phyloP scores from a whole-genome alignment of 352 stramenopile genomes.

The Phytophthora citrophthora region DNA sequence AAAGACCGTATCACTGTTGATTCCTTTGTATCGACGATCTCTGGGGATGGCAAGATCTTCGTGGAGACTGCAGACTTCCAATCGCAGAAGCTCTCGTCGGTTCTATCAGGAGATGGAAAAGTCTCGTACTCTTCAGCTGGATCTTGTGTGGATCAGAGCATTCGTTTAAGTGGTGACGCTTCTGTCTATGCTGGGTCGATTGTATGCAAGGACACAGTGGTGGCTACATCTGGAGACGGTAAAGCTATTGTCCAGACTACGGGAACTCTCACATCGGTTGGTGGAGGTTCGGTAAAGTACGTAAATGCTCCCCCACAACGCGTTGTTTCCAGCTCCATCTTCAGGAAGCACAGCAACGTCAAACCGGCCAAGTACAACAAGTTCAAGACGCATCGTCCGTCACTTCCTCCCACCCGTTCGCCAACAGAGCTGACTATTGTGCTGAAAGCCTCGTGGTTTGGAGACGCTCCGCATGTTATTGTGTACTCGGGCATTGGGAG shows the following conservation, averaged over 20 bases:
- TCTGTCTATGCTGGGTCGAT: conserved; percentile 32
- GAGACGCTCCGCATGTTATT: conserved; percentile 24
- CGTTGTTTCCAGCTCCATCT: conserved; percentile 28
- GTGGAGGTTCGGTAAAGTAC: conserved; percentile 40
- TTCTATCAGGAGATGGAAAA: conserved; percentile 27
- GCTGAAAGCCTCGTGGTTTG: conserved; percentile 27
- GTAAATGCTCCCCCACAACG: conserved; percentile 30
- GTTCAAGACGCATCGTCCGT: conserved; percentile 23
- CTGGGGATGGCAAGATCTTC: conserved; percentile 33
- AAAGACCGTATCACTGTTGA: conserved; percentile 20
- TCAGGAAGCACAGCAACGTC: conserved; percentile 36
- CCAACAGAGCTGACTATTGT: conserved; percentile 28
- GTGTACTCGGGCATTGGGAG: conserved; percentile 21
- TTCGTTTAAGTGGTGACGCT: conserved; percentile 28
- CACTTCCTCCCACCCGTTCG: conserved; percentile 9
- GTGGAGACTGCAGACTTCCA: conserved; percentile 29
- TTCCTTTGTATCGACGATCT: conserved; percentile 16
- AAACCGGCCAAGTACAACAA: conserved; percentile 37
- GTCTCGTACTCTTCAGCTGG: conserved; percentile 28
- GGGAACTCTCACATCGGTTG: conserved; percentile 28
- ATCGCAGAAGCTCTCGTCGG: conserved; percentile 14
- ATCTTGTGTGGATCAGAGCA: conserved; percentile 23
- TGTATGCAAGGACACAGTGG: conserved; percentile 27
- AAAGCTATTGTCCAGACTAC: conserved; percentile 37
- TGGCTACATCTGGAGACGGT: conserved; percentile 26